A percentile compares a stretch with the other conserved stretches of the same genome.
These are phyloP conservation scores for Coniochaeta hoffmannii DNA, from an alignment of 2,329 filamentous ascomycete species.

Conservation along the genomic window DNA sequence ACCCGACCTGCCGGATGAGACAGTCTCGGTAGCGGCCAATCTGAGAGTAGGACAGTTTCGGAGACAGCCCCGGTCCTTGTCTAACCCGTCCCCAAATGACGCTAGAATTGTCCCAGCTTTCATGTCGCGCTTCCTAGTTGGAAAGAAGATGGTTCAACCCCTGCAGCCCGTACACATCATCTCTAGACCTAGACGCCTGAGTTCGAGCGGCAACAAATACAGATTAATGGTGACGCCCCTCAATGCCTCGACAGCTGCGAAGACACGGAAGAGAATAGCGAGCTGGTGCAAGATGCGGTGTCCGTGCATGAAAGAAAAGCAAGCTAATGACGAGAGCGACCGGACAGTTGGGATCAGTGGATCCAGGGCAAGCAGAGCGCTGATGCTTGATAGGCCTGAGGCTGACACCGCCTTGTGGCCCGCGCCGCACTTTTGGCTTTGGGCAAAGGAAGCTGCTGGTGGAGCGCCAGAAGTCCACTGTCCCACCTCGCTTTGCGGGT, in stretches of 20 bases:
- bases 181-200: too few species aligned
- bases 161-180: too few species aligned
- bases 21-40: not conserved
- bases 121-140: too few species aligned
- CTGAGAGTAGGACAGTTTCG: not conserved
- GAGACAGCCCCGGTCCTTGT: not conserved
- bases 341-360: not conserved
- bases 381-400: not conserved
- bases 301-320: not conserved
- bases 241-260: not conserved
- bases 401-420: not conserved
- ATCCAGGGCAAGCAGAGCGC: not conserved
- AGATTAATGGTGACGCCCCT: not conserved
- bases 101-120: not conserved
- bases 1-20: not conserved
- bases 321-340: not conserved
- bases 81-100: not conserved
- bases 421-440: not conserved
- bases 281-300: not conserved
- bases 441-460: not conserved
- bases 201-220: too few species aligned
- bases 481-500: too few species aligned
- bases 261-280: not conserved
- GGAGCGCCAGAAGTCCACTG: not conserved
- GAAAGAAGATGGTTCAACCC: too few species aligned